Base-by-base conservation (phyloP, 768 basidiomycete genomes). In the Auriscalpium vulgare region DNA sequence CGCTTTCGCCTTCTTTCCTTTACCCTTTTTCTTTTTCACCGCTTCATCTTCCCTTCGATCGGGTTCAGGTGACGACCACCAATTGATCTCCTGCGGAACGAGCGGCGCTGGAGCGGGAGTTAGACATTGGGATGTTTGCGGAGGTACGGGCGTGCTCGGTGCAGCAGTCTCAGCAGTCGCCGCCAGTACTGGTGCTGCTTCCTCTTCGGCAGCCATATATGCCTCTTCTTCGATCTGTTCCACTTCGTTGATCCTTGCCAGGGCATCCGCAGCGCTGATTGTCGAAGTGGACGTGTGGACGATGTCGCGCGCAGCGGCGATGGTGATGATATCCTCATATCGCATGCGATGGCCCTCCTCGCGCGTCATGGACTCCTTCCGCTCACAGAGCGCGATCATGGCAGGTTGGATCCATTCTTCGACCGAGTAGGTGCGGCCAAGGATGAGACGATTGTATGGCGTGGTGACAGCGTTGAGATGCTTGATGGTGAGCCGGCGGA, bases 401-500 rank as follows among this genome's bases (percentile, higher is more conserved):
- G 56, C 59, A 10, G 59, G 51, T 21, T 46, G 11, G 13, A 59
- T 35, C 56, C 56, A 59, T 13, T 59, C 1, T 4, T 54, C 52
- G 29, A 59, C 23, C 2, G 43, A 16, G 34, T 54, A 51, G 10
- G 21, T 36, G 3, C 59, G 59, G 1, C 51, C 56, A 4, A 59
- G 59, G 4, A 47, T 0, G 8, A 59, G 59, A 10, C 19, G 50
- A 19, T 59, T 55, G 36, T 40, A 13, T 21, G 55, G 21, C 19
- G 47, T 10, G 1, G 56, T 44, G 19, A 52, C 47, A 3, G 56
- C 56, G 1, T 47, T 9, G 16, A 58, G 53, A 1, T 40, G 21
- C 7, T 14, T 29, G 14, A 60, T 10, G 4, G 56, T 48, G 13
- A 50, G 37, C 52, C 21, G 48, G 59, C 56, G 71, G 60, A 60